These are phyloP conservation scores for Cardiospermum halicacabum DNA, from an alignment of 345 rosid species.

Conservation along the genomic window DNA sequence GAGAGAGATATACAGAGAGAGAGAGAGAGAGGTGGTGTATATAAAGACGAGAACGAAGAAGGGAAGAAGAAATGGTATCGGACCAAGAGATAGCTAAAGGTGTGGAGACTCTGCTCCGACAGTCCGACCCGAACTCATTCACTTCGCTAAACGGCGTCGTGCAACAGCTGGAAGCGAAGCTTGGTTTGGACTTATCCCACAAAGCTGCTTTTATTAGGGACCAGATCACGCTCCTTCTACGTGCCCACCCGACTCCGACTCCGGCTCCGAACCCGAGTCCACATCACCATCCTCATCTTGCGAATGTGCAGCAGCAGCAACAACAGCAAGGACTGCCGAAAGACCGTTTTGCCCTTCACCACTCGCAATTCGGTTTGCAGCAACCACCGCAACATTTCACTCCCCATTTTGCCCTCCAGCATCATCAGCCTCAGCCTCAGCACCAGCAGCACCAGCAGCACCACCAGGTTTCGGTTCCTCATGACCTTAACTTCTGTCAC, in stretches of 20 bases:
- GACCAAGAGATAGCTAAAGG: slow-evolving; percentile 87
- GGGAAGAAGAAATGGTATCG: slow-evolving; percentile 45
- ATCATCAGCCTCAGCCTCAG: too few relatives aligned
- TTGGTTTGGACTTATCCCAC: slow-evolving; percentile 80
- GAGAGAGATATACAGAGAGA: too few relatives aligned
- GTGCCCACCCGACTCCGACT: slow-evolving; percentile 33
- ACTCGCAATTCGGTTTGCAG: slow-evolving; percentile 32
- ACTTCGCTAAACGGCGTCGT: slow-evolving; percentile 73
- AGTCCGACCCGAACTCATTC: slow-evolving; percentile 55
- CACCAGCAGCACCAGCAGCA: slow-evolving; percentile 20
- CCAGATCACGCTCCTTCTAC: slow-evolving; percentile 75
- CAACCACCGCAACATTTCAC: slow-evolving; percentile 39
- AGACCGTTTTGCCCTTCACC: slow-evolving; percentile 62
- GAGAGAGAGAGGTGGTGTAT: too few relatives aligned
- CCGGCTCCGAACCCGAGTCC: slow-evolving; percentile 4
- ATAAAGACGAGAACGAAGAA: neutral
- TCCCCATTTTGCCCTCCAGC: slow-evolving; percentile 48
- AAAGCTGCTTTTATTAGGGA: slow-evolving; percentile 75
- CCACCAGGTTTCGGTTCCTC: slow-evolving; percentile 21
- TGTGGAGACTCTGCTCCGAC: slow-evolving; percentile 76
- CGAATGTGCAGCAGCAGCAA: slow-evolving; percentile 4
- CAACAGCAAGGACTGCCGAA: slow-evolving; percentile 27
- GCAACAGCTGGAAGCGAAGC: slow-evolving; percentile 73
- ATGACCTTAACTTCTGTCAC: slow-evolving; percentile 68
- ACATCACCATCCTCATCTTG: neutral